phyloP scores from a whole-genome alignment of 768 basidiomycete species.

The Mrakia gelida region DNA sequence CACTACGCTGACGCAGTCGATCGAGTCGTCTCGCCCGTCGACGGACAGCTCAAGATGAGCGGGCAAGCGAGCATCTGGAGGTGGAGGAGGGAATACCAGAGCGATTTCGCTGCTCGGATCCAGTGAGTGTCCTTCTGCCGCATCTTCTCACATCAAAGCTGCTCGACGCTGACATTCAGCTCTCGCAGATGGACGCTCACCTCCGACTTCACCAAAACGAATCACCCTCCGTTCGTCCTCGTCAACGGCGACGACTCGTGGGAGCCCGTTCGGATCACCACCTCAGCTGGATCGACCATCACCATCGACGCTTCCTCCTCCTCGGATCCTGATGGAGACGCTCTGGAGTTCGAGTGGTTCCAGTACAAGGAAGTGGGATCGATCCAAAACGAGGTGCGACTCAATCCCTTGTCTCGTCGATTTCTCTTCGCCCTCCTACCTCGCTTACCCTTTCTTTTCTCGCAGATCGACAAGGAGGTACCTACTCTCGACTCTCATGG shows the following conservation, averaged over 20 bases:
- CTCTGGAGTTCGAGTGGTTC: background rate
- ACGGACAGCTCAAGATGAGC: constrained; percentile 5
- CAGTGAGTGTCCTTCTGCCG: constrained; percentile 19
- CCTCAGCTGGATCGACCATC: background rate
- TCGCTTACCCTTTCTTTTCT: background rate
- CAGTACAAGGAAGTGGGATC: constrained; percentile 15
- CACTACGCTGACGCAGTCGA: constrained; percentile 4
- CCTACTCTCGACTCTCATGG: background rate
- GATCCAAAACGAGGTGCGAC: background rate
- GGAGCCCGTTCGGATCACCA: constrained; percentile 8
- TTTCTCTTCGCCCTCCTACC: background rate
- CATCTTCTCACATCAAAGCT: too few species aligned
- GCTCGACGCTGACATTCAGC: background rate
- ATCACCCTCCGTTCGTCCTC: constrained; percentile 2
- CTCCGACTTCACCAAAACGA: background rate
- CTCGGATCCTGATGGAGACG: background rate
- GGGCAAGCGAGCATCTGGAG: constrained; percentile 15
- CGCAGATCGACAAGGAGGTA: constrained; percentile 1
- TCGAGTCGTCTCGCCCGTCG: constrained; percentile 2
- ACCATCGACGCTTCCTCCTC: background rate
- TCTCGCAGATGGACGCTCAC: constrained; percentile 17
- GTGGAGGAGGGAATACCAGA: background rate
- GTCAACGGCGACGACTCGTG: constrained; percentile 3
- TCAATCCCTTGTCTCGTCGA: too few species aligned
- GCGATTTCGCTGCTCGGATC: constrained; percentile 11